Evolutionary conservation across 1,284 basidiomycete species (phyloP).

Genomic region (Cryptococcus hybrid): DNA sequence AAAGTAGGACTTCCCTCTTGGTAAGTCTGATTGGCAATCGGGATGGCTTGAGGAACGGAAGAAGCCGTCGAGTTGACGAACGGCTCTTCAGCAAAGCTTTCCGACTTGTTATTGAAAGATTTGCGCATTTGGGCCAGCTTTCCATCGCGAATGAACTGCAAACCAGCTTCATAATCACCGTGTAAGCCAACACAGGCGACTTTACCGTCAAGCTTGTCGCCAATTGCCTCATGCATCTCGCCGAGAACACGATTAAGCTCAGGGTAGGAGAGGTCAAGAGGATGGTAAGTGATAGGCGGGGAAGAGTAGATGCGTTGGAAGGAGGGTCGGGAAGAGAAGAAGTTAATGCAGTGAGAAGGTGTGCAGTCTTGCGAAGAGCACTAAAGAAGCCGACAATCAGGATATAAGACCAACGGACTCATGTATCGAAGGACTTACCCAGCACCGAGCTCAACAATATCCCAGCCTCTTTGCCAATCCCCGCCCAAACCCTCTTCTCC

Average conservation of each 20-base stretch:
- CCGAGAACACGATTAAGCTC: conserved; percentile 80
- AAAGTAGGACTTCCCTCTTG: conserved; percentile 5
- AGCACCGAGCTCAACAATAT: conserved; percentile 80
- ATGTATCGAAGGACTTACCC: conserved; percentile 60
- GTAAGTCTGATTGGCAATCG: background rate
- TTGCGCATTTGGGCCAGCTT: conserved; percentile 37
- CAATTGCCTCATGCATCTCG: conserved; percentile 66
- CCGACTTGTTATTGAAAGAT: background rate
- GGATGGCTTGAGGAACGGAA: background rate
- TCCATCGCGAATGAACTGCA: conserved; percentile 54
- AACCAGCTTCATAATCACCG: conserved; percentile 83
- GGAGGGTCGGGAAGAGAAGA: conserved; percentile 50
- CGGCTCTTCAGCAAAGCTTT: background rate
- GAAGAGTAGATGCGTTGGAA: conserved; percentile 26
- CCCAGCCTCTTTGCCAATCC: conserved; percentile 48
- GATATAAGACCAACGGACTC: background rate
- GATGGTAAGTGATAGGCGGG: conserved; percentile 78
- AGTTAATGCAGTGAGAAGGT: conserved; percentile 75
- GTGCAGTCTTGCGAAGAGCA: conserved; percentile 84
- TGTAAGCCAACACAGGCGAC: conserved; percentile 78
- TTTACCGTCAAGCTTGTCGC: conserved; percentile 64
- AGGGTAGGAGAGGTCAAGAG: conserved; percentile 84
- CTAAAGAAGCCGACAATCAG: conserved; percentile 36
- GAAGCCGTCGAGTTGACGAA: background rate
- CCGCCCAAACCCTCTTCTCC: conserved; percentile 55